Base-by-base conservation (phyloP, 2,329 filamentous ascomycete species). In the Cytospora schulzeri region DNA sequence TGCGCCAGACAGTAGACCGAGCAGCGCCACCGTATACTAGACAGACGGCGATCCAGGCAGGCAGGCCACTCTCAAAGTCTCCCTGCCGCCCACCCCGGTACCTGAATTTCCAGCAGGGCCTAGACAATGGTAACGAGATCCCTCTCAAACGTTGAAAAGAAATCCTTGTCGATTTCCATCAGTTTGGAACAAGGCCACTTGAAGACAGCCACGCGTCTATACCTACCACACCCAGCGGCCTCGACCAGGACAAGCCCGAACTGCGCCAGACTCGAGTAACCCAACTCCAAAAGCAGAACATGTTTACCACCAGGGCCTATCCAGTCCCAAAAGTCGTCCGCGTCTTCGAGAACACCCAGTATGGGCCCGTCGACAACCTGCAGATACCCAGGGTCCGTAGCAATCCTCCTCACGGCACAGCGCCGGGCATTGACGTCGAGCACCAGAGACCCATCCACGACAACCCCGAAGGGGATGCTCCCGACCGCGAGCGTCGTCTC, bases 371-470 rank as follows among this genome's bases (percentile, higher is more conserved):
- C 3, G 11, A 28, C 6, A 4, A 57, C 12, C 19, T 9, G 24
- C 4, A 38, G 19, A 24, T 12, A 4, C 8, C 0, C 1, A 7
- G 1, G 0, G 1, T 7, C 0, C 22, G 1, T 2, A 8, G 4
- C 0, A 3, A 4, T 29, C 54, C 4, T 29, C 14, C 8, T n/a
- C 2, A 57, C 15, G 1, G 22, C 19, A 48, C 38, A 31, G 15
- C 15, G 11, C 19, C 35, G 38, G 19, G 48, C 24, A 22, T 19
- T 22, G 26, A 17, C 19, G 2, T 58, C 26, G 38, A 58, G 17
- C 9, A 58, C 9, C 2, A 50, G 29, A 1, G 5, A 24, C 19
- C 38, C 56, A 17, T 6, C 19, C 12, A 22, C 14, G 3, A 58
- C 56, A 12, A 26, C 56, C 17, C 56, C 56, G 26, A 58, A 58